phyloP scores from a whole-genome alignment of 768 basidiomycete genomes.

The Auriscalpium vulgare region DNA sequence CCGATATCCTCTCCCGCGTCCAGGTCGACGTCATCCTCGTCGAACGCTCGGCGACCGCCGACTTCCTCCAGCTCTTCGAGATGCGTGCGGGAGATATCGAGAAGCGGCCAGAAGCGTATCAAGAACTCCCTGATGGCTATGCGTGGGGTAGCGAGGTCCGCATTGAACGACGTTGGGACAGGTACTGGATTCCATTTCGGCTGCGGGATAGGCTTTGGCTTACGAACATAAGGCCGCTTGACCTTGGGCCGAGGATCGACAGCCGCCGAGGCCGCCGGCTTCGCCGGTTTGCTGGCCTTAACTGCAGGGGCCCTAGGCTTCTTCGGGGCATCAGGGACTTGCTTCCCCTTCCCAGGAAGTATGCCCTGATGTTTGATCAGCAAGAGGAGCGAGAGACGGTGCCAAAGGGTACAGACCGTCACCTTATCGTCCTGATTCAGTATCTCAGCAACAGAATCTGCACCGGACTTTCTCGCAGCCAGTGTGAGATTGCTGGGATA shows the following conservation, averaged over 20 bases:
- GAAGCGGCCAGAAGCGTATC: constrained; percentile 48
- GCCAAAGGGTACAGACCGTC: constrained; percentile 18
- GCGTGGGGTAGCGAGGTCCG: constrained; percentile 46
- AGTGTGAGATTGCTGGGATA: constrained; percentile 29
- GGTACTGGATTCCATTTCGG: constrained; percentile 47
- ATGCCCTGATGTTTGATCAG: constrained; percentile 17
- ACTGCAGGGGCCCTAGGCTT: constrained; percentile 10
- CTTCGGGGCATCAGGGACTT: constrained; percentile 9
- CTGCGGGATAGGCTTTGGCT: constrained; percentile 29
- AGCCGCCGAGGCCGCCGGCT: neutral
- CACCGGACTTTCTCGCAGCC: constrained; percentile 30
- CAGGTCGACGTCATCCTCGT: constrained; percentile 30
- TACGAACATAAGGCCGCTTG: constrained; percentile 7
- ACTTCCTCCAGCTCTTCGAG: constrained; percentile 47
- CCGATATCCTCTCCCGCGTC: constrained; percentile 12
- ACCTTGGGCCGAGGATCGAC: constrained; percentile 7
- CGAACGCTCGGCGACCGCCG: constrained; percentile 23
- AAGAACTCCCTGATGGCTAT: constrained; percentile 71
- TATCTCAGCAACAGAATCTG: constrained; percentile 31
- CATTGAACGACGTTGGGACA: constrained; percentile 31
- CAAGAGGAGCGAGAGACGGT: neutral
- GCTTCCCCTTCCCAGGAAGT: constrained; percentile 20
- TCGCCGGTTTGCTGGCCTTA: neutral
- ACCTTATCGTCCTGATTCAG: constrained; percentile 26
- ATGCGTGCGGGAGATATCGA: constrained; percentile 53